Conservation (phyloP, 2,329 filamentous ascomycete genomes). For the Chrysoporthe austroafricana region DNA sequence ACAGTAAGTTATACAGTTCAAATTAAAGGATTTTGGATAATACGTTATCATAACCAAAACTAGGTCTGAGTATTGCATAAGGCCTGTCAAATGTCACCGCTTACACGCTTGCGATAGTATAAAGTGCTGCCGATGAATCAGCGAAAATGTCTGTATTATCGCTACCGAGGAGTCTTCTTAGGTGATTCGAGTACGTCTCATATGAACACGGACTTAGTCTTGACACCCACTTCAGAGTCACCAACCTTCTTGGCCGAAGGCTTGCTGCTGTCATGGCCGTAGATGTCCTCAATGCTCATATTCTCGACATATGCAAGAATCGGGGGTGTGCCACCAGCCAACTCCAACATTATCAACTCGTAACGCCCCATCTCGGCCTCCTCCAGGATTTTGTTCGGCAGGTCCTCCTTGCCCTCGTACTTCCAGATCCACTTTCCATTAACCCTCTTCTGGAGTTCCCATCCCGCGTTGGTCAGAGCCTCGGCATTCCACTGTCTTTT, state of each 20-base stretch:
- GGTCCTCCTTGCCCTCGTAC: constrained; percentile 49
- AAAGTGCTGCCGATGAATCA: too few relatives aligned
- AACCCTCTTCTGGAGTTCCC: constrained; percentile 46
- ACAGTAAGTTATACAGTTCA: too few relatives aligned
- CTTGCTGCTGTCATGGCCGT: constrained; percentile 19
- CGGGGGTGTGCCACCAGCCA: constrained; percentile 49
- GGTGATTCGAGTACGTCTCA: too few relatives aligned
- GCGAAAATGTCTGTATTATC: too few relatives aligned
- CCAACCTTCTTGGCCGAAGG: neutral
- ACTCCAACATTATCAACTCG: constrained; percentile 51
- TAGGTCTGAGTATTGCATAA: too few relatives aligned
- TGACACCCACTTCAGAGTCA: neutral
- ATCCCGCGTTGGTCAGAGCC: constrained; percentile 45
- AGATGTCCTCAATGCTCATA: constrained; percentile 25
- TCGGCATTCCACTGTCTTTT: constrained; percentile 49
- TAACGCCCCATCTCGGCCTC: constrained; percentile 59
- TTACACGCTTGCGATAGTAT: too few relatives aligned
- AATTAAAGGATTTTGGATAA: too few relatives aligned
- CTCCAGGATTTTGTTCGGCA: constrained; percentile 50
- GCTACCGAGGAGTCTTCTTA: too few relatives aligned
- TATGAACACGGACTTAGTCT: neutral
- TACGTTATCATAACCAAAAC: too few relatives aligned
- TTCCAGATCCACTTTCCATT: constrained; percentile 57
- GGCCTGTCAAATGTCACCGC: too few relatives aligned
- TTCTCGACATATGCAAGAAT: constrained; percentile 47